Conservation (phyloP, 805 yeast genomes). For the Wickerhamomyces mucosus region DNA sequence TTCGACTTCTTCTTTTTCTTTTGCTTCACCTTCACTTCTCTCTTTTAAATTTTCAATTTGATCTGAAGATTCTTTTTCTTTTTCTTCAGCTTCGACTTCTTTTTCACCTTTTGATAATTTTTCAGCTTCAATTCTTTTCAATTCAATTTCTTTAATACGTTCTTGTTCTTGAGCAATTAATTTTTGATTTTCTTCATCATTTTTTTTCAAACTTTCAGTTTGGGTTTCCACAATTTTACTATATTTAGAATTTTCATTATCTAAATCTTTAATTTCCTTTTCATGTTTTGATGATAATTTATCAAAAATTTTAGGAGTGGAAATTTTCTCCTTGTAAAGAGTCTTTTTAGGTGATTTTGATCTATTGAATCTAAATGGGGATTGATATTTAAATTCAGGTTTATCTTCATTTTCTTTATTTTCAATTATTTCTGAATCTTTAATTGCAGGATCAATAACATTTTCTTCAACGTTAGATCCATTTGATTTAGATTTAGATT, state of each 20-base stretch:
- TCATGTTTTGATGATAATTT: slow-evolving; percentile 10
- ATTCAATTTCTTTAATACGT: slow-evolving; percentile 9
- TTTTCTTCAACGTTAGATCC: neutral
- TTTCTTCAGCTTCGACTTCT: neutral
- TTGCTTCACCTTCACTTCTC: slow-evolving; percentile 2
- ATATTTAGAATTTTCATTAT: slow-evolving; percentile 8
- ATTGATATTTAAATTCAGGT: neutral
- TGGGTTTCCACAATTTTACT: slow-evolving; percentile 5
- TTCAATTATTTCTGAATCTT: neutral
- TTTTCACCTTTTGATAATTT: slow-evolving; percentile 10
- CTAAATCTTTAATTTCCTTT: slow-evolving; percentile 9
- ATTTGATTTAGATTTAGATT: neutral
- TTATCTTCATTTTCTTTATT: neutral
- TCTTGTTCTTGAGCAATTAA: slow-evolving; percentile 3
- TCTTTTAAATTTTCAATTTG: too few relatives aligned
- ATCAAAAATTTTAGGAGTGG: slow-evolving; percentile 8
- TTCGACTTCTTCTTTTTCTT: slow-evolving; percentile 1
- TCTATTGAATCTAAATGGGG: slow-evolving; percentile 11
- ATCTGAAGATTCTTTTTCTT: neutral
- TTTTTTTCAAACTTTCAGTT: slow-evolving; percentile 1
- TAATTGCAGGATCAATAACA: neutral
- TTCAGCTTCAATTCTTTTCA: slow-evolving; percentile 7
- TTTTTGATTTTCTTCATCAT: slow-evolving; percentile 3
- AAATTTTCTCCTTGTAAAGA: slow-evolving; percentile 1
- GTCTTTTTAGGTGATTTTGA: slow-evolving; percentile 3